phyloP scores from a whole-genome alignment of 257 asterid species.

The Primulina eburnea region DNA sequence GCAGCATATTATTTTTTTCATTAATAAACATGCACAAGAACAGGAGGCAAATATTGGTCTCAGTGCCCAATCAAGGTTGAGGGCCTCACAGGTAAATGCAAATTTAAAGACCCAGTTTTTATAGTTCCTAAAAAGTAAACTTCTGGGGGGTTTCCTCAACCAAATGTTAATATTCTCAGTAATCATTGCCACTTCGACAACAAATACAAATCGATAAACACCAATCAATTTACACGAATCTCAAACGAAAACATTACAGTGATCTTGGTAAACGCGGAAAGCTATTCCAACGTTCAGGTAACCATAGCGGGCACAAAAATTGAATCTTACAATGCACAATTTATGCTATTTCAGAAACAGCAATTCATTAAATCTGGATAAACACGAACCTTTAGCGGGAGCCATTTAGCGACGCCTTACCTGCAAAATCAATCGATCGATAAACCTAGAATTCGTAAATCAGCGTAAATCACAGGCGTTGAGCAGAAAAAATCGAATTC shows the following conservation, averaged over 20 bases:
- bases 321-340: not conserved
- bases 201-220: not conserved
- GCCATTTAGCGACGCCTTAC: slow-evolving; percentile 33
- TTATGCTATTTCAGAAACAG: not conserved
- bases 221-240: not conserved
- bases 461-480: not conserved
- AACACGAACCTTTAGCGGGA: slow-evolving; percentile 35
- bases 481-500: not conserved
- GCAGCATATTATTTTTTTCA: not conserved
- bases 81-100: no score
- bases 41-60: not conserved
- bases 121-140: not conserved
- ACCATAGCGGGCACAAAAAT: not conserved
- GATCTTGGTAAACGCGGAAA: not conserved
- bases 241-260: not conserved
- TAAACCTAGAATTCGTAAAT: not conserved
- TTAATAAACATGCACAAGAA: not conserved
- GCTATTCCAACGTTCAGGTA: no score
- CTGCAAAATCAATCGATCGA: slow-evolving; percentile 22
- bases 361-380: not conserved
- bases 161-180: not conserved
- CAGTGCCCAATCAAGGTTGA: not conserved
- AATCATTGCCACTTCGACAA: not conserved
- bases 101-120: not conserved
- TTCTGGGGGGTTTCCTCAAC: not conserved